Conservation (phyloP, 768 basidiomycete species). For the Tulasnella sp. region DNA sequence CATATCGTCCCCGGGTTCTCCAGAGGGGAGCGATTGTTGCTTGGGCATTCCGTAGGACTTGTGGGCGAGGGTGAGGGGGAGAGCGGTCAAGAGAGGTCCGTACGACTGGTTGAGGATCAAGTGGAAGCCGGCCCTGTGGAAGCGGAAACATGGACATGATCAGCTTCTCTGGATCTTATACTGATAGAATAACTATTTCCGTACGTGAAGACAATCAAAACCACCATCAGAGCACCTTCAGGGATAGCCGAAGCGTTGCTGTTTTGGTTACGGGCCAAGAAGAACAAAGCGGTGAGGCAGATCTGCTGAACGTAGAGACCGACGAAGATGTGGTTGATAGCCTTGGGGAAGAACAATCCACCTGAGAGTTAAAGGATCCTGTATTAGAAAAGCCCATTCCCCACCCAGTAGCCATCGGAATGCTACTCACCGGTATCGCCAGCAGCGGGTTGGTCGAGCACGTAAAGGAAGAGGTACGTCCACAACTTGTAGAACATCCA, state of each 20-base stretch:
- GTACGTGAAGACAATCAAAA: slow-evolving; percentile 80
- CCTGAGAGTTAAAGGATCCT: slow-evolving; percentile 40
- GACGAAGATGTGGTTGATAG: slow-evolving; percentile 88
- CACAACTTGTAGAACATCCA: slow-evolving; percentile 60
- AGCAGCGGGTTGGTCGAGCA: slow-evolving; percentile 61
- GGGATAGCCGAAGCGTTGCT: slow-evolving; percentile 55
- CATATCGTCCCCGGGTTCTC: background rate
- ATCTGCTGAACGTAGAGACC: slow-evolving; percentile 90
- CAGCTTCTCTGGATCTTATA: background rate
- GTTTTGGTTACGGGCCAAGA: slow-evolving; percentile 64
- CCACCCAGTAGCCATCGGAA: background rate
- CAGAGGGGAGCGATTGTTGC: slow-evolving; percentile 14
- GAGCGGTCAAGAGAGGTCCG: slow-evolving; percentile 63
- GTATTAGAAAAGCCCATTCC: background rate
- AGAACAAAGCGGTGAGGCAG: slow-evolving; percentile 83
- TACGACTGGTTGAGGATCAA: slow-evolving; percentile 73
- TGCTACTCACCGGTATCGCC: slow-evolving; percentile 52
- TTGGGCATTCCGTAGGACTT: slow-evolving; percentile 47
- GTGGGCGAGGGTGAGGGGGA: slow-evolving; percentile 77
- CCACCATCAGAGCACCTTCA: slow-evolving; percentile 78
- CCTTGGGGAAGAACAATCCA: slow-evolving; percentile 92
- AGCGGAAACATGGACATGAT: background rate
- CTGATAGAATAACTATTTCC: slow-evolving; percentile 32
- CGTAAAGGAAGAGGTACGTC: slow-evolving; percentile 77
- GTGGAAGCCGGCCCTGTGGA: slow-evolving; percentile 61